Percentiles rank a stretch among this genome's conserved stretches.
Conservation (phyloP, 2,329 filamentous ascomycete species). For the Pseudogymnoascus sp. region DNA sequence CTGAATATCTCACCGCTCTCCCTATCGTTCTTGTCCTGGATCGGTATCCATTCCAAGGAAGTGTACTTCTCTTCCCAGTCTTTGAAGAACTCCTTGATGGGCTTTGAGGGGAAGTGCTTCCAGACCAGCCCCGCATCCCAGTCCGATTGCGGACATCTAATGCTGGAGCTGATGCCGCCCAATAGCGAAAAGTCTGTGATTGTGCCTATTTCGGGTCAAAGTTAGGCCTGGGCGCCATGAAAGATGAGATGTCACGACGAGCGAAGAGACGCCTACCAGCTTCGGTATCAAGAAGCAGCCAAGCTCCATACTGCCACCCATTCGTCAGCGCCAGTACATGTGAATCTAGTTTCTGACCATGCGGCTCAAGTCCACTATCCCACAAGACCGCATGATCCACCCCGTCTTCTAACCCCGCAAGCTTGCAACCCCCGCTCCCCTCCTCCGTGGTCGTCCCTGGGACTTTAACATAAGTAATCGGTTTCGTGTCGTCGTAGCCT, state of each 20-base stretch:
- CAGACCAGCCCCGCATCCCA: neutral
- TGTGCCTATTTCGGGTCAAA: neutral
- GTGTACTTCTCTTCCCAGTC: slow-evolving; percentile 10
- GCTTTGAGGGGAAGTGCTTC: slow-evolving; percentile 10
- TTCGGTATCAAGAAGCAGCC: slow-evolving; percentile 13
- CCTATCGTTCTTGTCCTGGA: neutral
- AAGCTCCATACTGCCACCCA: slow-evolving; percentile 11
- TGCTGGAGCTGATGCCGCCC: neutral
- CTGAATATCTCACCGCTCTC: neutral
- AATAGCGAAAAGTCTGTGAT: neutral
- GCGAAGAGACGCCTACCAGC: slow-evolving; percentile 10
- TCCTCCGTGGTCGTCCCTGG: neutral
- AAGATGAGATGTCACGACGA: neutral
- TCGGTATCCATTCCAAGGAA: slow-evolving; percentile 1
- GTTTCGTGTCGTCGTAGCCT: slow-evolving; percentile 11
- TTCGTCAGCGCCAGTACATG: slow-evolving; percentile 13
- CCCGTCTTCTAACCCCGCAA: neutral
- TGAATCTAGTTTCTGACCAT: slow-evolving; percentile 8
- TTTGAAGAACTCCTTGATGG: slow-evolving; percentile 11
- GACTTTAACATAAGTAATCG: slow-evolving; percentile 11
- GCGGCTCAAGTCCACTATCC: slow-evolving; percentile 5
- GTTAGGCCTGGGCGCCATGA: neutral
- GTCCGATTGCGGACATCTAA: neutral
- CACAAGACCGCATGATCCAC: neutral
- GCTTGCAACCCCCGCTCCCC: neutral